These are phyloP conservation scores for Rhodotorula sp. DNA, from an alignment of 1,284 basidiomycete genomes.

Conservation along the genomic window DNA sequence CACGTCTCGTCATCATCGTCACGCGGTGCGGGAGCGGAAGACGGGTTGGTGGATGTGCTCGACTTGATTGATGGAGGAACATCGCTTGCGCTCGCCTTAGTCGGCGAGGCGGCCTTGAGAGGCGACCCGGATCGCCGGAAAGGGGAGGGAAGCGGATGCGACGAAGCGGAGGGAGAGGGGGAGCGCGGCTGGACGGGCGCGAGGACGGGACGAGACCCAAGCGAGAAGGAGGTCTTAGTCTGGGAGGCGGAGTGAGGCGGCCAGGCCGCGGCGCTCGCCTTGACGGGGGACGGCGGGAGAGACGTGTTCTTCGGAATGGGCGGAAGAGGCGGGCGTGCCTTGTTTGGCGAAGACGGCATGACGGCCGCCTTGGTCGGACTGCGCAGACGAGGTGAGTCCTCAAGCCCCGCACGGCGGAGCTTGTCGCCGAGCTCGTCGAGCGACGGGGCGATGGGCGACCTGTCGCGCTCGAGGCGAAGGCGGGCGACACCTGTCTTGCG, in stretches of 20 bases:
- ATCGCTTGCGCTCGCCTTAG: not conserved
- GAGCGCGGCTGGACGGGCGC: not conserved
- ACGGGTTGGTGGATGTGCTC: not conserved
- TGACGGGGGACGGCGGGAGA: not conserved
- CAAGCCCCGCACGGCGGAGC: constrained; percentile 19
- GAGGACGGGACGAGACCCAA: not conserved
- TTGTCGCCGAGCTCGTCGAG: constrained; percentile 37
- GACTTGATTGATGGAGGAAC: no score
- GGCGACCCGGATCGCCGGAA: not conserved
- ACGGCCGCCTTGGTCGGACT: not conserved
- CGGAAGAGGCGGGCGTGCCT: not conserved
- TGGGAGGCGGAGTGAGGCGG: not conserved
- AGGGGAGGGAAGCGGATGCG: not conserved
- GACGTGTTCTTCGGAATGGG: not conserved
- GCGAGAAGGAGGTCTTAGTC: not conserved
- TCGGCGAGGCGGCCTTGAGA: not conserved
- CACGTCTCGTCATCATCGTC: constrained; percentile 9
- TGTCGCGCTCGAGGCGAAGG: constrained; percentile 28
- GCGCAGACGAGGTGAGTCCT: not conserved
- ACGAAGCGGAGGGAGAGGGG: not conserved
- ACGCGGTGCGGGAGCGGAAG: not conserved
- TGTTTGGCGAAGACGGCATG: not conserved
- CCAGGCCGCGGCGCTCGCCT: not conserved
- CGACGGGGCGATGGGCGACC: constrained; percentile 27
- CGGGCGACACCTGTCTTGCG: constrained; percentile 3